Conservation (phyloP, 306 rosid species). For the Oxytropis ochrocephala region DNA sequence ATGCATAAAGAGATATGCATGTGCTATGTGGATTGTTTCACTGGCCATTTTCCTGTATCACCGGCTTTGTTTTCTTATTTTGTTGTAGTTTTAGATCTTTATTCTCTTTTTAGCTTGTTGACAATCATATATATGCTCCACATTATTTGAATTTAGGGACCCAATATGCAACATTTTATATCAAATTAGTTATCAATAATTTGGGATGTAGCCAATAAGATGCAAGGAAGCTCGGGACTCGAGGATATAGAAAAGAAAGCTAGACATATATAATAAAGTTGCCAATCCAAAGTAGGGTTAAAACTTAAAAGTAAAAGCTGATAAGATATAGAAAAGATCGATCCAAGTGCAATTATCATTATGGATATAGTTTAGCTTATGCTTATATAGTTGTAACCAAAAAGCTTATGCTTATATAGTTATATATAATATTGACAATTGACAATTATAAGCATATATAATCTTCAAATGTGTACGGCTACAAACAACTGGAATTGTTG, state of each 20-base stretch:
- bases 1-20: conserved; percentile 53
- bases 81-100: conserved; percentile 23
- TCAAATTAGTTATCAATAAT: conserved; percentile 20
- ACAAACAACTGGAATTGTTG: conserved; percentile 18
- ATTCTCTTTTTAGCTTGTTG: conserved; percentile 27
- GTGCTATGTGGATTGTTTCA: conserved; percentile 57
- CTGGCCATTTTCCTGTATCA: conserved; percentile 50
- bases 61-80: conserved; percentile 27
- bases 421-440: no score
- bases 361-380: conserved; percentile 11
- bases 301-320: neutral
- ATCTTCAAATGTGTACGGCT: neutral
- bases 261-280: neutral
- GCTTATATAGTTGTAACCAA: no score
- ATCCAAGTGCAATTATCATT: conserved; percentile 7
- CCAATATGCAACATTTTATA: neutral
- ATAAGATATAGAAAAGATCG: conserved; percentile 8
- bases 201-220: neutral
- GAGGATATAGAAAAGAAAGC: neutral
- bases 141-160: conserved; percentile 26
- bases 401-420: no score
- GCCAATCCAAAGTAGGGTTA: neutral
- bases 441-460: neutral
- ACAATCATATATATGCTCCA: conserved; percentile 31
- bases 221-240: neutral